Conservation (phyloP, 257 asterid genomes). For the Verbena officinalis region DNA sequence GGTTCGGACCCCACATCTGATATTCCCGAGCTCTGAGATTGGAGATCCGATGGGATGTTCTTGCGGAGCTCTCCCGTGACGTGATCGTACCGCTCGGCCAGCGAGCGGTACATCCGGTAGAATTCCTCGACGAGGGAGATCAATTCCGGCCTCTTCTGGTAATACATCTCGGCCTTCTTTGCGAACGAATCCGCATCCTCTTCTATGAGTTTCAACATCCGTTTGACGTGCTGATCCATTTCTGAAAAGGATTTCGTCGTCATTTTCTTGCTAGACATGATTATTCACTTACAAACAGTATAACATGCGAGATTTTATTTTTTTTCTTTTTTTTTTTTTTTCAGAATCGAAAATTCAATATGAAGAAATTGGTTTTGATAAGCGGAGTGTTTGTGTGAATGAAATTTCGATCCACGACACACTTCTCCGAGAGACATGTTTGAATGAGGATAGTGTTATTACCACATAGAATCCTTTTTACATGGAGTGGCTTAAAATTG, state of each 20-base stretch:
- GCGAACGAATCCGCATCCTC: slow-evolving; percentile 71
- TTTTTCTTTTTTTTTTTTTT: no score
- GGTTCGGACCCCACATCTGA: slow-evolving; percentile 70
- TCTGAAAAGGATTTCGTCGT: slow-evolving; percentile 44
- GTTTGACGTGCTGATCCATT: slow-evolving; percentile 62
- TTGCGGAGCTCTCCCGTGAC: slow-evolving; percentile 57
- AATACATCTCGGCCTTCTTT: slow-evolving; percentile 65
- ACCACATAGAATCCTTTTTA: slow-evolving; percentile 20
- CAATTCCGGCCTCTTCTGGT: slow-evolving; percentile 61
- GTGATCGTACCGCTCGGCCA: slow-evolving; percentile 65
- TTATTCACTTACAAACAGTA: neutral
- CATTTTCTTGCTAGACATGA: slow-evolving; percentile 39
- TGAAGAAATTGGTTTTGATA: neutral
- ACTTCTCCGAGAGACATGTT: neutral
- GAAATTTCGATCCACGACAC: slow-evolving; percentile 19
- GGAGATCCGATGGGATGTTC: slow-evolving; percentile 65
- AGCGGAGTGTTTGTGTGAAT: slow-evolving; percentile 26
- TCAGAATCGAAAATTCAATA: neutral
- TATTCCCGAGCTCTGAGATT: slow-evolving; percentile 73
- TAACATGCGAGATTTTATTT: slow-evolving; percentile 17
- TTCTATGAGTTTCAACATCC: slow-evolving; percentile 63
- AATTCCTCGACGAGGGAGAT: slow-evolving; percentile 60
- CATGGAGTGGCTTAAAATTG: slow-evolving; percentile 27
- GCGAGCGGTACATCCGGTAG: slow-evolving; percentile 54
- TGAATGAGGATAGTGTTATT: slow-evolving; percentile 9